Percentiles rank a stretch among this genome's conserved stretches.
Conservation (phyloP, 2,329 filamentous ascomycete species). For the Neofusicoccum parvum region DNA sequence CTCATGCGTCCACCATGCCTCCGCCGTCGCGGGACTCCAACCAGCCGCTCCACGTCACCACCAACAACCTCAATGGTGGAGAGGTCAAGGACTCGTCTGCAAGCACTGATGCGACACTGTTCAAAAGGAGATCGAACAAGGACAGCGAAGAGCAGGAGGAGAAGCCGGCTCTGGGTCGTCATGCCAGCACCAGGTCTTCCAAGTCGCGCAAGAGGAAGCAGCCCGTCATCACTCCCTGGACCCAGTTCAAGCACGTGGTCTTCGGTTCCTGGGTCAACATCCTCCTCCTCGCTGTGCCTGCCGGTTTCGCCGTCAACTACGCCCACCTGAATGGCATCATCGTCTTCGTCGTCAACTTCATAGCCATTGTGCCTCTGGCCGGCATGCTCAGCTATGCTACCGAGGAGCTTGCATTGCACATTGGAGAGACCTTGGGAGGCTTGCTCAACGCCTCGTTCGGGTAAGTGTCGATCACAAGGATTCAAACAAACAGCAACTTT, state of each 20-base stretch:
- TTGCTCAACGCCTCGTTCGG: conserved; percentile 90
- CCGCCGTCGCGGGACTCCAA: background rate
- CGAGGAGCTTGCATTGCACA: conserved; percentile 79
- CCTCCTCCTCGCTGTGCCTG: conserved; percentile 74
- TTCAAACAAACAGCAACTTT: conserved; percentile 23
- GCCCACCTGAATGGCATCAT: conserved; percentile 48
- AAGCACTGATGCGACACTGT: background rate
- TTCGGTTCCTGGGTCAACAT: conserved; percentile 87
- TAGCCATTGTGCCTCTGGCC: conserved; percentile 88
- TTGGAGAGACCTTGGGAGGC: conserved; percentile 83
- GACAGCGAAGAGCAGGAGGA: background rate
- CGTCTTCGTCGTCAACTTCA: conserved; percentile 86
- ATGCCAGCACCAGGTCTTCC: background rate
- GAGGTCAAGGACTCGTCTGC: conserved; percentile 1
- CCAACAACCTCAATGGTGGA: background rate
- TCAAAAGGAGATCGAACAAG: background rate
- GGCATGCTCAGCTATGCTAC: conserved; percentile 86
- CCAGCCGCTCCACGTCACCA: background rate
- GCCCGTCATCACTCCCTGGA: conserved; percentile 29
- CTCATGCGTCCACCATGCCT: conserved; percentile 10
- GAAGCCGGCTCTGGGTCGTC: background rate
- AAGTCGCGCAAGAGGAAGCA: conserved; percentile 12
- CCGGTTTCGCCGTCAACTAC: conserved; percentile 74
- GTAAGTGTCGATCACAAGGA: conserved; percentile 45
- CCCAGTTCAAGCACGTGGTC: conserved; percentile 71